phyloP scores from a whole-genome alignment of 805 yeast genomes.

The Barnettozyma sucrosica region DNA sequence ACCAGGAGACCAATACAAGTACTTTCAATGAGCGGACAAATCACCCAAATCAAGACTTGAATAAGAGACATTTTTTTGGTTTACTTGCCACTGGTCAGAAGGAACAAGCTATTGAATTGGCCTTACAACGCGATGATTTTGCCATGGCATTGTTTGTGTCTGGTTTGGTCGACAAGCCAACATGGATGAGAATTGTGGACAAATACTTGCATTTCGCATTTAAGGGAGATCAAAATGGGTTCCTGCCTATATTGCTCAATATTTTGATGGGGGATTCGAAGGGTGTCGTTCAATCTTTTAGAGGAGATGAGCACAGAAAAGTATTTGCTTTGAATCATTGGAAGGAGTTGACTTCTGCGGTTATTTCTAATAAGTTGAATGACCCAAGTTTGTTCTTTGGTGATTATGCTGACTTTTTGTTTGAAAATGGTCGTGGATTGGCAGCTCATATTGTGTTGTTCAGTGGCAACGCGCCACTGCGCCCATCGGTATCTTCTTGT shows the following conservation, averaged over 20 bases:
- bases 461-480: slow-evolving; percentile 41
- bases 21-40: slow-evolving; percentile 2
- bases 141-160: slow-evolving; percentile 72
- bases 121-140: slow-evolving; percentile 65
- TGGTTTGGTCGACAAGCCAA: slow-evolving; percentile 54
- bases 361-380: slow-evolving; percentile 32
- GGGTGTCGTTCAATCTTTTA: slow-evolving; percentile 46
- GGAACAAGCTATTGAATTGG: slow-evolving; percentile 56
- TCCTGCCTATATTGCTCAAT: slow-evolving; percentile 53
- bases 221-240: slow-evolving; percentile 36
- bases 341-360: slow-evolving; percentile 40
- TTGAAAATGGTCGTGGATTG: slow-evolving; percentile 26
- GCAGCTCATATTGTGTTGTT: slow-evolving; percentile 43
- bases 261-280: slow-evolving; percentile 57
- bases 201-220: slow-evolving; percentile 47
- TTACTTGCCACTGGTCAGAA: slow-evolving; percentile 61
- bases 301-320: slow-evolving; percentile 32
- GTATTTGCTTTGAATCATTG: slow-evolving; percentile 48
- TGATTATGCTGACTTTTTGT: slow-evolving; percentile 47
- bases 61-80: slow-evolving; percentile 42
- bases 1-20: slow-evolving; percentile 10
- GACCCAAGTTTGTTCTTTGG: slow-evolving; percentile 36
- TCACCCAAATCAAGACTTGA: slow-evolving; percentile 23
- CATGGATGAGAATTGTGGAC: slow-evolving; percentile 52
- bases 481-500: slow-evolving; percentile 16